A percentile compares a stretch with the other conserved stretches of the same genome.
phyloP scores from a whole-genome alignment of 2,329 filamentous ascomycete genomes.

The Calonectria pauciramosa region DNA sequence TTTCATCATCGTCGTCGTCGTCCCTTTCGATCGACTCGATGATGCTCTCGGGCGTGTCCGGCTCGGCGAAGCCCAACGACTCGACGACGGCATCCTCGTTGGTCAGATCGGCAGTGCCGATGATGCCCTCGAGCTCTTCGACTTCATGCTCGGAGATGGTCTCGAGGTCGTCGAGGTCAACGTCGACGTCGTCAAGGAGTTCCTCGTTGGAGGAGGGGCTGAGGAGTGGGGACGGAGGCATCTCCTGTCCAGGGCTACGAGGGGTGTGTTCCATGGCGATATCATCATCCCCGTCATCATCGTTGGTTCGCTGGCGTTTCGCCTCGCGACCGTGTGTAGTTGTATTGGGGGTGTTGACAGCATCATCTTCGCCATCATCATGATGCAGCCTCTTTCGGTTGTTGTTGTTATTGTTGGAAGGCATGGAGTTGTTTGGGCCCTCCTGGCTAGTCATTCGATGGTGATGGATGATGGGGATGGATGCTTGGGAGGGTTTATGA shows the following conservation, averaged over 20 bases:
- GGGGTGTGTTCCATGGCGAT: not conserved
- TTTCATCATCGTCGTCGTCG: not conserved
- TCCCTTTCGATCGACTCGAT: not conserved
- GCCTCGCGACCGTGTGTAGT: too few species aligned
- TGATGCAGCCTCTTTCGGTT: not conserved
- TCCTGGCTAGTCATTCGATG: not conserved
- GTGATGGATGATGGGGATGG: not conserved
- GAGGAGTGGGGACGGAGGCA: not conserved
- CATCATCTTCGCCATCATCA: not conserved
- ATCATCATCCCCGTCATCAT: not conserved
- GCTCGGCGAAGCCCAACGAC: not conserved
- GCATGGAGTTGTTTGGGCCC: not conserved
- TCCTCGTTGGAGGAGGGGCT: not conserved
- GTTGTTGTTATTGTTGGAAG: not conserved
- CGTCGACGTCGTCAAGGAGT: conserved; percentile 14
- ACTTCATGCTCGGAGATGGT: conserved; percentile 3
- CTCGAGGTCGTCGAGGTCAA: conserved; percentile 24
- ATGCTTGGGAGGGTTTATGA: not conserved
- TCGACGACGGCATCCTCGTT: not conserved
- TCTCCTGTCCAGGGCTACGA: not conserved
- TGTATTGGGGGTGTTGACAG: not conserved
- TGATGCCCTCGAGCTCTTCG: not conserved
- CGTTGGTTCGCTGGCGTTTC: conserved; percentile 1
- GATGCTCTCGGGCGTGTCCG: not conserved
- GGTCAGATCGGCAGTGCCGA: not conserved